Evolutionary conservation across 345 rosid genomes (phyloP).

Genomic region (Ceriops tagal): DNA sequence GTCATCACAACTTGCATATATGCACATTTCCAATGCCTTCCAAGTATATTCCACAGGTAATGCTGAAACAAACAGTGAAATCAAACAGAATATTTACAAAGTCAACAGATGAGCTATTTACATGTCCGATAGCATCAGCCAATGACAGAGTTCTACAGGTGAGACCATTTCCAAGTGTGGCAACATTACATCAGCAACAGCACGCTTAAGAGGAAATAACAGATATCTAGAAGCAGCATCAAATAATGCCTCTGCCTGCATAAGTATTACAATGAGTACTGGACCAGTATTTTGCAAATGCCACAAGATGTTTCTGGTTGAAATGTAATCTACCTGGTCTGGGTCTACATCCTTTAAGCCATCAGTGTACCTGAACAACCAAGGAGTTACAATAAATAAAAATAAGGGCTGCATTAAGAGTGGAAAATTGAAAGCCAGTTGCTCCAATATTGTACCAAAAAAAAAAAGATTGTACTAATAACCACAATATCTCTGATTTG

Average conservation of each 20-base stretch:
- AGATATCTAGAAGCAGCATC: constrained; percentile 96
- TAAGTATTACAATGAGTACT: constrained; percentile 16
- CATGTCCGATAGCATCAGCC: constrained; percentile 90
- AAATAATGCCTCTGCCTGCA: constrained; percentile 89
- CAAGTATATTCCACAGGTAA: too few relatives aligned
- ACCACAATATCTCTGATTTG: constrained; percentile 12
- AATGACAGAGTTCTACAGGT: constrained; percentile 84
- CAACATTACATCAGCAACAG: constrained; percentile 83
- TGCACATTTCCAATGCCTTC: too few relatives aligned
- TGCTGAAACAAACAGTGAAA: neutral
- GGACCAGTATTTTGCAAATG: constrained; percentile 3
- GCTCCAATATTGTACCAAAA: neutral
- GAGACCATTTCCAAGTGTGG: constrained; percentile 77
- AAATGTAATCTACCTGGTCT: constrained; percentile 53
- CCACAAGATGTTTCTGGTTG: constrained; percentile 10
- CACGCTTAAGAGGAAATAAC: constrained; percentile 89
- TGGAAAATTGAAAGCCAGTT: too few relatives aligned
- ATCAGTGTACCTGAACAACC: constrained; percentile 87
- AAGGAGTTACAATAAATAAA: constrained; percentile 2
- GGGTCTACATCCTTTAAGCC: constrained; percentile 76
- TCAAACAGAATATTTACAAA: constrained; percentile 12
- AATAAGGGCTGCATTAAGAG: too few relatives aligned
- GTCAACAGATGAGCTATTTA: constrained; percentile 27
- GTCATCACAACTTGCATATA: too few relatives aligned
- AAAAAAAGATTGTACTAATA: neutral